phyloP scores from a whole-genome alignment of 805 yeast species.

The Tetrapisispora iriomotensis region DNA sequence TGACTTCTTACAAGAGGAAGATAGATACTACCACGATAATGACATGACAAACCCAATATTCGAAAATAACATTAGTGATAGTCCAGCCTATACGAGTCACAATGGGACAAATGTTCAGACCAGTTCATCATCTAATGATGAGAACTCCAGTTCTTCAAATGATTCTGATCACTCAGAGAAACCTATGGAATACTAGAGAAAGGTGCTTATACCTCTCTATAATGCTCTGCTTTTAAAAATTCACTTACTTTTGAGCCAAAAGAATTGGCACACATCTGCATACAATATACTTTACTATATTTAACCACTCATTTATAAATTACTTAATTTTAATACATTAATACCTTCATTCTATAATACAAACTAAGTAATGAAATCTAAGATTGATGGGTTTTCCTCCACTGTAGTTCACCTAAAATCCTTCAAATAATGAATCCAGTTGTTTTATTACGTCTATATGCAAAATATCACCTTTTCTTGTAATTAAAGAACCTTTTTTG shows the following conservation, averaged over 20 bases:
- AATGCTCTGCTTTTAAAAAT: too few relatives aligned
- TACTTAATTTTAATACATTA: neutral
- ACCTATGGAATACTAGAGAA: too few relatives aligned
- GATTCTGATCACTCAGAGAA: too few relatives aligned
- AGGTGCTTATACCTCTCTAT: too few relatives aligned
- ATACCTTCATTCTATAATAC: too few relatives aligned
- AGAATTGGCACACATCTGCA: too few relatives aligned
- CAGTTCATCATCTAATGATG: neutral
- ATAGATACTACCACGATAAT: slow-evolving; percentile 6
- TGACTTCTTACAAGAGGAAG: slow-evolving; percentile 11
- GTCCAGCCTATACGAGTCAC: neutral
- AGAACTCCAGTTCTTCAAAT: neutral
- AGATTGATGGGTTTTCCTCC: neutral
- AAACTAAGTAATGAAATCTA: too few relatives aligned
- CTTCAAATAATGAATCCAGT: slow-evolving; percentile 31
- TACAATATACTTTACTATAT: too few relatives aligned
- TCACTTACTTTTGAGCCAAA: too few relatives aligned
- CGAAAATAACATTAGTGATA: neutral
- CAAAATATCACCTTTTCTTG: slow-evolving; percentile 44
- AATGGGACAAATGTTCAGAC: neutral
- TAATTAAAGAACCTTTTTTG: slow-evolving; percentile 60
- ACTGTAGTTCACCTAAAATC: too few relatives aligned
- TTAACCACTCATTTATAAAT: too few relatives aligned
- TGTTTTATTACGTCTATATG: slow-evolving; percentile 34
- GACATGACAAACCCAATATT: neutral